Evolutionary conservation across 441 rosid genomes (phyloP), one percentile per base, ranked within the genome.

Genomic region (Biscutella auriculata): DNA sequence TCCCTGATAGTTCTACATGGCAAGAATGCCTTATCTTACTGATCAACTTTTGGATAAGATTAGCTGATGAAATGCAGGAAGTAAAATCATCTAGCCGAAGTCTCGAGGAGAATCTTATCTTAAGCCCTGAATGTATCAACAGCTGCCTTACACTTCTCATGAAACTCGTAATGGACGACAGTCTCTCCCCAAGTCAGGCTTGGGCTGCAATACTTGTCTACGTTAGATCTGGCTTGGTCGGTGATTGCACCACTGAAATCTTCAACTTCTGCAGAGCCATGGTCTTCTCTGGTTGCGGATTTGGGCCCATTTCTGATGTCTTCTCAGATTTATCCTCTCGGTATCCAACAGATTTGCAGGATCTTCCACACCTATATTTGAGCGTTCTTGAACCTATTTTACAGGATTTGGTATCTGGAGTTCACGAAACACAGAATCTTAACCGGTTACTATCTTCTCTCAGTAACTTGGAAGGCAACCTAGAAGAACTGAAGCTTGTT

Each of bases 1-100:
- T 90, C 58, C 87, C 83, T 9, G 99, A 90, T 76, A 79, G 79
- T 73, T 86, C 99, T 33, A 65, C 81, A 62, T 90, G 97, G 95
- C 97, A 94, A 82, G 99, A 84, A 26, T 80, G 90, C 53, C 82
- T 90, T 15, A 86, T 94, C 47, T 55, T 80, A 60, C 78, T 90
- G 57, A 49, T 90, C 55, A 90, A 82, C 75, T 94, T 90, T 68
- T 94, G 87, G 89, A 74, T 84, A 65, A 77, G 82, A 73, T 63
- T 90, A 79, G 65, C 82, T 6, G 92, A 80, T 72, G 99, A 86
- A 69, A 80, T 90, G 85, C 79, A 66, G 57, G 85, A 88, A 78
- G 60, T 86, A 29, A 63, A 59, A 43, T 78, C 75, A 34, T 45
- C 17, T 62, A 63, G 62, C 47, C 65, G 66, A 63, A 57, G 19